These are phyloP conservation scores for Arabidopsis arenosa DNA, from an alignment of 345 rosid species.

Conservation along the genomic window DNA sequence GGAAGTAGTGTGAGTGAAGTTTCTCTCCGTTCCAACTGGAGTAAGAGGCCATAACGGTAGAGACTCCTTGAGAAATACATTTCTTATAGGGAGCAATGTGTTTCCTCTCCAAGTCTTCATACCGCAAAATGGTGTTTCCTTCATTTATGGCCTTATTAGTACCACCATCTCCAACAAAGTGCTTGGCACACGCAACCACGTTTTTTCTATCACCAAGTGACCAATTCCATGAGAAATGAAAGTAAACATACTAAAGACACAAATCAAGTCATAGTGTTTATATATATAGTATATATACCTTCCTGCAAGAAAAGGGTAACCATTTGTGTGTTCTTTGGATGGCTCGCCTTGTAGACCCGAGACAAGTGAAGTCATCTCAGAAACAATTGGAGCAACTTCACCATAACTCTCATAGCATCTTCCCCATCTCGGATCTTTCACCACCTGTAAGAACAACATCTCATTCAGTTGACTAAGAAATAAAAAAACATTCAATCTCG, in stretches of 20 bases:
- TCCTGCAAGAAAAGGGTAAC: constrained; percentile 66
- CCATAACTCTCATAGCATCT: constrained; percentile 85
- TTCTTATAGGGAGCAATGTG: constrained; percentile 3
- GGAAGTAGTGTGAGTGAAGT: constrained; percentile 4
- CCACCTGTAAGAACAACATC: not conserved
- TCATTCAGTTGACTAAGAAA: not conserved
- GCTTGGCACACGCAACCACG: constrained; percentile 5
- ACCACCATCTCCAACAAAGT: constrained; percentile 17
- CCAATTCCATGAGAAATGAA: not conserved
- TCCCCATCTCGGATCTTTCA: constrained; percentile 87
- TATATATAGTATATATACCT: constrained; percentile 50
- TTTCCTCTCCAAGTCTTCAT: not conserved
- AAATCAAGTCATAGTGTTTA: not conserved
- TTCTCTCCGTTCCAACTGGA: constrained; percentile 17
- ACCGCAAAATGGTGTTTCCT: constrained; percentile 5
- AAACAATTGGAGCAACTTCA: constrained; percentile 61
- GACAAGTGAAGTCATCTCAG: constrained; percentile 64
- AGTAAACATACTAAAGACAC: not conserved
- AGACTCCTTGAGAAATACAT: constrained; percentile 5
- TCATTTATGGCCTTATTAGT: not conserved
- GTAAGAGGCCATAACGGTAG: constrained; percentile 15
- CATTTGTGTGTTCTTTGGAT: constrained; percentile 52
- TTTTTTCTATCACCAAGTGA: not conserved
- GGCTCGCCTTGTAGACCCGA: constrained; percentile 74
- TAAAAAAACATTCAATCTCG: not conserved